A percentile compares a stretch with the other conserved stretches of the same genome.
Conservation (phyloP, 345 rosid species). For the Lepidium aucheri region DNA sequence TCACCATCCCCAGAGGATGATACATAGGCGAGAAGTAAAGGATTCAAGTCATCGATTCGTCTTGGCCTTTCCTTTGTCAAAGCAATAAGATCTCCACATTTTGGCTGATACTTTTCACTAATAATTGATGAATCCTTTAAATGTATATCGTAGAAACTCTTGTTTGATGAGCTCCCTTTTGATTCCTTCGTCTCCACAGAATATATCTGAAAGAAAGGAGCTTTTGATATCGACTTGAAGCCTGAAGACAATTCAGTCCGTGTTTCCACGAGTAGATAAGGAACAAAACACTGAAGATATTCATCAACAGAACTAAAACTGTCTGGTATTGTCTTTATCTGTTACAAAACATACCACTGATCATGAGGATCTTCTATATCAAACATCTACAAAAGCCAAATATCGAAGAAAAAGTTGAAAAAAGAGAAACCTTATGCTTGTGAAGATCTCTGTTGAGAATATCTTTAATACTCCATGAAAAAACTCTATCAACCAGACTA, state of each 20-base stretch:
- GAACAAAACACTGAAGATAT: slow-evolving; percentile 26
- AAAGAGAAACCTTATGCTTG: slow-evolving; percentile 13
- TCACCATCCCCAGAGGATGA: background rate
- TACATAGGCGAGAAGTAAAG: slow-evolving; percentile 24
- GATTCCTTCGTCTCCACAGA: background rate
- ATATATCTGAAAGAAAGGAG: background rate
- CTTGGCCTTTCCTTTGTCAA: slow-evolving; percentile 27
- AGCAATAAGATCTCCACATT: slow-evolving; percentile 33
- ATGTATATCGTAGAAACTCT: background rate
- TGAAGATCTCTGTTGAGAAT: slow-evolving; percentile 27
- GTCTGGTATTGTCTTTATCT: slow-evolving; percentile 31
- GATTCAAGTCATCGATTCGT: slow-evolving; percentile 19
- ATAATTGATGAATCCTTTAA: background rate
- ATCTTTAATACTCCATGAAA: slow-evolving; percentile 34
- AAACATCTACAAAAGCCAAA: background rate
- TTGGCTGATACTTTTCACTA: slow-evolving; percentile 23
- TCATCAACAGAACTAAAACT: slow-evolving; percentile 12
- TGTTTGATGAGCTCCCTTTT: background rate
- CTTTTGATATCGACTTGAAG: slow-evolving; percentile 4
- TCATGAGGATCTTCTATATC: background rate
- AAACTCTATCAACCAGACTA: slow-evolving; percentile 4
- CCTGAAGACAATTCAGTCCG: slow-evolving; percentile 26
- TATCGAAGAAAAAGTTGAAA: background rate
- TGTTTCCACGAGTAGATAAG: slow-evolving; percentile 32
- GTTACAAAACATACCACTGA: background rate